These are phyloP conservation scores for Eleusine indica DNA, from an alignment of 176 grass and related monocot genomes.

Conservation along the genomic window DNA sequence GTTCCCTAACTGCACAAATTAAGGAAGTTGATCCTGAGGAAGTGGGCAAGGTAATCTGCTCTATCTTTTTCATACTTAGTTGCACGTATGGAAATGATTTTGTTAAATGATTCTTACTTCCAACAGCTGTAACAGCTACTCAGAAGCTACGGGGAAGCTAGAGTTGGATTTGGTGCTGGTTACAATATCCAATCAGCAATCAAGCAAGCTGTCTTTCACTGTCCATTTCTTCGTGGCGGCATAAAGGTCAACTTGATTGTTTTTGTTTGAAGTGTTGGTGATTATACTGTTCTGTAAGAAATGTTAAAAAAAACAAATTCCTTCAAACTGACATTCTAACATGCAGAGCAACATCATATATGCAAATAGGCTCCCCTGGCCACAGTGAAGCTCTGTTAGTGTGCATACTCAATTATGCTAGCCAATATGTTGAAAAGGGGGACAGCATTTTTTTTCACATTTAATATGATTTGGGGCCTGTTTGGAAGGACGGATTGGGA, in stretches of 20 bases:
- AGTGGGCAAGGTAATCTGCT: constrained; percentile 64
- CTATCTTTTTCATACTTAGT: constrained; percentile 21
- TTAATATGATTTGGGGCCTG: not conserved
- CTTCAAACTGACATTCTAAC: constrained; percentile 1
- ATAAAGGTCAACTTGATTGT: constrained; percentile 62
- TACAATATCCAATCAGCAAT: constrained; percentile 89
- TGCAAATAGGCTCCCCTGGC: too few relatives aligned
- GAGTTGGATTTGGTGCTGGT: constrained; percentile 91
- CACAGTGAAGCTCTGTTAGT: not conserved
- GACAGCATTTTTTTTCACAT: not conserved
- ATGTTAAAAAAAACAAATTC: not conserved
- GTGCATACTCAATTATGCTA: not conserved
- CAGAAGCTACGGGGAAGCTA: constrained; percentile 78
- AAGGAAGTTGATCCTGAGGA: constrained; percentile 64
- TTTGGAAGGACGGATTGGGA: not conserved
- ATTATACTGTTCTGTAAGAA: constrained; percentile 1
- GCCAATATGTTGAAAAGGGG: not conserved
- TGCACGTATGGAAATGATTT: constrained; percentile 37
- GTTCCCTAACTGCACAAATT: constrained; percentile 63
- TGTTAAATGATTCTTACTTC: constrained; percentile 43
- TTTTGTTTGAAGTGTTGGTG: not conserved
- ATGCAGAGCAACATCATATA: not conserved
- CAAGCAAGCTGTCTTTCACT: constrained; percentile 83
- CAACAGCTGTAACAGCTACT: constrained; percentile 64
- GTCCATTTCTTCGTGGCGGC: constrained; percentile 71